Evolutionary conservation across 1,284 basidiomycete species (phyloP).

Genomic region (Trichosporon sp.): DNA sequence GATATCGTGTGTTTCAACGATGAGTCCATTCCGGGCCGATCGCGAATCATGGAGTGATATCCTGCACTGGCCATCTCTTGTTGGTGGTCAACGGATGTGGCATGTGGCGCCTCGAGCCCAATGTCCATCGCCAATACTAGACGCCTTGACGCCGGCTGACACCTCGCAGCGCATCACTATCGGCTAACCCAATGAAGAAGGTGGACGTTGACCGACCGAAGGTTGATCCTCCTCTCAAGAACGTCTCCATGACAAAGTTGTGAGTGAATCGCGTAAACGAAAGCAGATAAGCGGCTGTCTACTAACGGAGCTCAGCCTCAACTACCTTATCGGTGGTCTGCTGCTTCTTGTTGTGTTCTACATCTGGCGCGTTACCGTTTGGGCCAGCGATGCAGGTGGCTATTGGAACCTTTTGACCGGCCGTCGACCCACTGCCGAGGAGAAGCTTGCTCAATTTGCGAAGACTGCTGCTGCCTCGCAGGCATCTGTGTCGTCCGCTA

Average conservation of each 20-base stretch:
- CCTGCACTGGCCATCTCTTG: too few relatives aligned
- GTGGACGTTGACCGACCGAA: constrained; percentile 35
- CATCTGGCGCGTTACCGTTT: constrained; percentile 44
- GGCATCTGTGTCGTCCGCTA: neutral
- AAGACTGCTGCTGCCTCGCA: neutral
- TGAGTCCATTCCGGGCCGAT: too few relatives aligned
- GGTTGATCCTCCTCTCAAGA: constrained; percentile 45
- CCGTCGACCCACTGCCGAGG: constrained; percentile 12
- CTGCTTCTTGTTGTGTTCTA: constrained; percentile 40
- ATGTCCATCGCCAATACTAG: constrained; percentile 1
- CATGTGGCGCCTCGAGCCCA: neutral
- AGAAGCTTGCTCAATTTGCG: neutral
- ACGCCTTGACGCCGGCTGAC: constrained; percentile 14
- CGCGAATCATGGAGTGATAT: too few relatives aligned
- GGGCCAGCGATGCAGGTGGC: constrained; percentile 43
- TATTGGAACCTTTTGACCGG: constrained; percentile 48
- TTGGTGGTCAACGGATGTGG: too few relatives aligned
- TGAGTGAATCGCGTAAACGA: constrained; percentile 20
- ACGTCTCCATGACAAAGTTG: constrained; percentile 45
- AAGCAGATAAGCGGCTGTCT: neutral
- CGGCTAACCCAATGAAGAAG: constrained; percentile 32
- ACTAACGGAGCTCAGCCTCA: constrained; percentile 28
- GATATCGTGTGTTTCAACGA: too few relatives aligned
- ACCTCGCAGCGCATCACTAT: constrained; percentile 34
- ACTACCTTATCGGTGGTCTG: constrained; percentile 39